Evolutionary conservation across 2,329 filamentous ascomycete genomes (phyloP), one percentile per base, ranked within the genome.

Genomic region (Fusarium incarnatum): DNA sequence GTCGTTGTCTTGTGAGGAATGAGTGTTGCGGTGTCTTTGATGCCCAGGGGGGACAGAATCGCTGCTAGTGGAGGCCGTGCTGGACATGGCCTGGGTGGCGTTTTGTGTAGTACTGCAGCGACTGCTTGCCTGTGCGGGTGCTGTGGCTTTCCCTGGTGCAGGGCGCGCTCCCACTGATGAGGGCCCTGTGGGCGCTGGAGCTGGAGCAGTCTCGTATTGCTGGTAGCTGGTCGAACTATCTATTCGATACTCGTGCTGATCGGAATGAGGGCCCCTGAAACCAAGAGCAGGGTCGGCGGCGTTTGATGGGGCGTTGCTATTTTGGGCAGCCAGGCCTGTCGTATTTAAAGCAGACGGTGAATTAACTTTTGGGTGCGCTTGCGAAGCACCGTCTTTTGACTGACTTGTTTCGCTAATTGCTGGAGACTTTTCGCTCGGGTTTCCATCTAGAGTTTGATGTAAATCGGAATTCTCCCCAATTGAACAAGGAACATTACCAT

Each of bases 171-270:
- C 61, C 48, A 46, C 69, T 48, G 53, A 58, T 53, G 49, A 68
- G 57, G 62, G 47, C 55, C 53, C 68, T 70, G 28, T 53, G n/a
- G 73, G 44, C 40, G 68, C 73, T 67, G 64, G 59, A 70, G 68
- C 73, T 67, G 64, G 61, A 70, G 47, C 37, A 63, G 48, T 45
- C 73, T 75, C 73, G 73, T 75, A 75, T 75, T 69, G 58, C 56
- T 52, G 62, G 37, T 58, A 47, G 37, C 23, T 68, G 47, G 45
- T 49, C 34, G 41, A 56, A 30, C 49, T 44, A 37, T 72, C 56
- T 58, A 46, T 59, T 60, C 32, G 57, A 60, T 55, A 68, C 47
- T 60, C 50, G 22, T 66, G 56, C 64, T 64, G 62, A 50, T 68
- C 55, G n/a, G 64, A 67, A 54, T 58, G 61, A 60, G 20, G 57